These are phyloP conservation scores for Aspergillus heteromorphus DNA, from an alignment of 495 filamentous ascomycete species.

Conservation along the genomic window DNA sequence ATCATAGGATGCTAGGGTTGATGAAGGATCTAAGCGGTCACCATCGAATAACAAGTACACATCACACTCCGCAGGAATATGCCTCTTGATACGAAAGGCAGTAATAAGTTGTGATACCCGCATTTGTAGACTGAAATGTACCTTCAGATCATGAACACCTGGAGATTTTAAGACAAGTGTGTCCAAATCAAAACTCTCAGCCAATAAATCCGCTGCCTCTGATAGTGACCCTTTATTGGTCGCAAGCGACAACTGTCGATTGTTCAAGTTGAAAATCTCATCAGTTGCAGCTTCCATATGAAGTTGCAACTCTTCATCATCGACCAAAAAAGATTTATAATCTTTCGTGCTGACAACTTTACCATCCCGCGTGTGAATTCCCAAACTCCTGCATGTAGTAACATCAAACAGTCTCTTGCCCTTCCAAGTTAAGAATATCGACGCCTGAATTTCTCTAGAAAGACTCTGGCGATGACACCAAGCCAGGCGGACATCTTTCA, in stretches of 20 bases:
- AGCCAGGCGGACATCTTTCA: conserved; percentile 58
- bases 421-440: conserved; percentile 75
- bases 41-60: conserved; percentile 76
- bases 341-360: conserved; percentile 25
- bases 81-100: conserved; percentile 44
- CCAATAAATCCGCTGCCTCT: conserved; percentile 14
- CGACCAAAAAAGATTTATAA: conserved; percentile 26
- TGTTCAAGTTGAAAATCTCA: conserved; percentile 25
- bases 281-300: conserved; percentile 72
- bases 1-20: conserved; percentile 62
- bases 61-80: conserved; percentile 40
- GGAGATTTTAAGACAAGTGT: conserved; percentile 57
- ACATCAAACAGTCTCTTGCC: conserved; percentile 65
- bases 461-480: conserved; percentile 64
- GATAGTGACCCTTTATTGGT: background rate
- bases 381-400: conserved; percentile 63
- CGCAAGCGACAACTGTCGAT: background rate
- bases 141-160: conserved; percentile 49
- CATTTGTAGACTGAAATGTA: conserved; percentile 54
- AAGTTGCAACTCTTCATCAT: conserved; percentile 32
- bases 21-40: conserved; percentile 59
- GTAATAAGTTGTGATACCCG: conserved; percentile 48
- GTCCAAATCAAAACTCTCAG: conserved; percentile 27
- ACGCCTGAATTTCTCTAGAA: conserved; percentile 33
- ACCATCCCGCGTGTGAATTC: conserved; percentile 45